phyloP scores from a whole-genome alignment of 768 basidiomycete genomes.

The Exidia glandulosa region DNA sequence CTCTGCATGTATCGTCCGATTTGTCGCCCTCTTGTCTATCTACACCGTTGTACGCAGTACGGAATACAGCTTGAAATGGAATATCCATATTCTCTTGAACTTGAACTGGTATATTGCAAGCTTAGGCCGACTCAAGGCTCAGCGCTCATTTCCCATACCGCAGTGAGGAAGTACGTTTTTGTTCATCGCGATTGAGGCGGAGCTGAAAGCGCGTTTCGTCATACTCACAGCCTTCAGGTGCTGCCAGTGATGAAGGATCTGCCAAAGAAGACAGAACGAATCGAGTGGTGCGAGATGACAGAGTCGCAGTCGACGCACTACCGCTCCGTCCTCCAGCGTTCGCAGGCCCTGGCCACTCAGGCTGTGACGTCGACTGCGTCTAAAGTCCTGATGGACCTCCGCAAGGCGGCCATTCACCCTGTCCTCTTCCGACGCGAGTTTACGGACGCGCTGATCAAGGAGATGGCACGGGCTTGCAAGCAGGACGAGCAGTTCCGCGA shows the following conservation, averaged over 20 bases:
- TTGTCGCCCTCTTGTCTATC: no score
- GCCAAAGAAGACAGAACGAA: conserved; percentile 83
- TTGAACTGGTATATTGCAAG: neutral
- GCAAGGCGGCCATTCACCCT: conserved; percentile 93
- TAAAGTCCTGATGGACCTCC: conserved; percentile 94
- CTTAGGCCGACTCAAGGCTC: no score
- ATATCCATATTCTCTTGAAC: neutral
- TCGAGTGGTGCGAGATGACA: conserved; percentile 94
- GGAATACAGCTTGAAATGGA: no score
- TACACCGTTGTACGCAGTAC: no score
- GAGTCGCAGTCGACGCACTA: conserved; percentile 73
- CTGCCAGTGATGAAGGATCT: conserved; percentile 89
- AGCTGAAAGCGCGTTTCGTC: neutral
- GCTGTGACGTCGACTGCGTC: conserved; percentile 23
- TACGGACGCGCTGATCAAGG: conserved; percentile 60
- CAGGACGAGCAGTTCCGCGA: conserved; percentile 49
- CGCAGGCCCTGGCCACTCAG: conserved; percentile 28
- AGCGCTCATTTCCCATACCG: no score
- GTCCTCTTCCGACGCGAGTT: conserved; percentile 88
- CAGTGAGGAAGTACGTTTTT: conserved; percentile 67
- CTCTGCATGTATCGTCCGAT: no score
- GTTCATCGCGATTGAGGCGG: neutral
- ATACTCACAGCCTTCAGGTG: no score
- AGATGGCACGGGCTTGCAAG: conserved; percentile 39
- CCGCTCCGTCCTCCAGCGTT: conserved; percentile 71